Conservation (phyloP, 768 basidiomycete genomes). For the Pisolithus albus region DNA sequence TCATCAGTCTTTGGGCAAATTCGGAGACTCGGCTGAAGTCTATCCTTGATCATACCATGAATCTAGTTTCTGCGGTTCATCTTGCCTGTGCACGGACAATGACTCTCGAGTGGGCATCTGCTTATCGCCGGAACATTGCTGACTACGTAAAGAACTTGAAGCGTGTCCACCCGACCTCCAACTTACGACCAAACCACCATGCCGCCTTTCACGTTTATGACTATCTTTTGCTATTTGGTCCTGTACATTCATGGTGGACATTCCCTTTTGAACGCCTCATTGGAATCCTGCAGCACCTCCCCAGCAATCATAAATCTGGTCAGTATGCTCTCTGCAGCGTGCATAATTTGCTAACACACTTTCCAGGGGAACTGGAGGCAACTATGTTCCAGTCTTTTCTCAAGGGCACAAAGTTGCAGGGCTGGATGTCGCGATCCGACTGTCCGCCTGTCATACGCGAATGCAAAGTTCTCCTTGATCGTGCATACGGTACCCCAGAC, state of each 20-base stretch:
- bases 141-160: slow-evolving; percentile 13
- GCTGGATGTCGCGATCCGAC: slow-evolving; percentile 4
- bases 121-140: slow-evolving; percentile 13
- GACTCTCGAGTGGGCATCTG: neutral
- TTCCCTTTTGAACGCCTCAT: slow-evolving; percentile 34
- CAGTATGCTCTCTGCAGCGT: slow-evolving; percentile 2
- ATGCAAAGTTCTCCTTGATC: slow-evolving; percentile 2
- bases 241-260: slow-evolving; percentile 33
- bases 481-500: neutral
- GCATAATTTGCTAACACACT: slow-evolving; percentile 3
- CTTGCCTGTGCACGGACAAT: slow-evolving; percentile 13
- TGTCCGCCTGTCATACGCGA: slow-evolving; percentile 6
- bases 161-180: slow-evolving; percentile 12
- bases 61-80: slow-evolving; percentile 17
- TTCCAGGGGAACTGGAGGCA: slow-evolving; percentile 4
- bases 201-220: slow-evolving; percentile 25
- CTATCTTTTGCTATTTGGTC: slow-evolving; percentile 30
- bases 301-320: slow-evolving; percentile 28
- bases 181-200: slow-evolving; percentile 24
- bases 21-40: neutral
- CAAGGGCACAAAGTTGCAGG: slow-evolving; percentile 6
- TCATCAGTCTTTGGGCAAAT: slow-evolving; percentile 16
- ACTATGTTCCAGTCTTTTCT: slow-evolving; percentile 11
- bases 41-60: slow-evolving; percentile 25
- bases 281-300: slow-evolving; percentile 28